Base-by-base conservation (phyloP, 305 asterid species). In the Rubia balearica region DNA sequence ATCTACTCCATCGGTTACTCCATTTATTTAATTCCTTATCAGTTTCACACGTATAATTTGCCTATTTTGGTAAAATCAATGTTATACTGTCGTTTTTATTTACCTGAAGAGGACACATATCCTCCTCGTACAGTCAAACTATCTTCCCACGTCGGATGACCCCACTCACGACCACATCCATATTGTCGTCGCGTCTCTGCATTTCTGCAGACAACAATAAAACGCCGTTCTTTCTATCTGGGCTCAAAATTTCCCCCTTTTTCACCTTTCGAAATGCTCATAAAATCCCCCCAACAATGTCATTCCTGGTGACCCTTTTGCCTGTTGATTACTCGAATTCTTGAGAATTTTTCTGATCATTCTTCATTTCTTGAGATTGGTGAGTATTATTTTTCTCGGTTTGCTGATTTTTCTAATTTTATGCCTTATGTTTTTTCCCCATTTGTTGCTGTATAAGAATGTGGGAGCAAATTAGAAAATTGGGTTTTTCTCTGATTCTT, bases 131-230 rank as follows among this genome's bases (percentile, higher is more conserved):
- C 22, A 51, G 57, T 51, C 57, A 51, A 51, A 51, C 22, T 51
- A 51, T 51, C 22, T 51, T 51, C 57, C 57, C 57, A 51, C 57
- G 21, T 49, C 57, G 57, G 22, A 51, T 51, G 57, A 51, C 57
- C 57, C 57, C 57, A 51, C 57, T 51, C 57, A 51, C 57, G 22
- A 16, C 57, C 57, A 17, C 57, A 51, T 48, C 55, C 55, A 48
- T 48, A 48, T 51, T 51, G 57, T 51, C 57, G 57, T 51, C 22
- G 22, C 57, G 57, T 51, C 57, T 2, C 57, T 51, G 57, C 57
- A 51, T 51, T 51, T 51, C 57, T 9, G 57, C 57, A 45, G 3
- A 33, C 0, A 21, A 21, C 57, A 51, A 51, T 16, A 51, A 51
- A 51, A 6, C 57, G 5, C 57, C 57, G 57, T 7, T 51, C 57